Evolutionary conservation across 768 basidiomycete species (phyloP).

Genomic region (Psilocybe subaeruginosa): DNA sequence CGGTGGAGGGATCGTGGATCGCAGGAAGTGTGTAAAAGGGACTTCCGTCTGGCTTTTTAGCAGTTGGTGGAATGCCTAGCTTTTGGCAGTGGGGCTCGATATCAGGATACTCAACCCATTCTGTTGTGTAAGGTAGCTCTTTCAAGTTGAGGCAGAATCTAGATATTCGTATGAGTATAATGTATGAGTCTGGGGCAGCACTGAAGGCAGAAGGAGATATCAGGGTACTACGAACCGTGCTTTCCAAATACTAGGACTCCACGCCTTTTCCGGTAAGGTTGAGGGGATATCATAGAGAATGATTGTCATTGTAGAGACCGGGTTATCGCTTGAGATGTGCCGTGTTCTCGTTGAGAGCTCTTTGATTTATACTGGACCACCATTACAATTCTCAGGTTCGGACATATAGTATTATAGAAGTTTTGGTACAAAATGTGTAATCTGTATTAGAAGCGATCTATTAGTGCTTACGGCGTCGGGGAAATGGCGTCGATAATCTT

Average conservation of each 20-base stretch:
- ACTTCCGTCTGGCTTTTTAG: constrained; percentile 31
- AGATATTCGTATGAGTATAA: background rate
- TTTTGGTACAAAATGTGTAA: too few species aligned
- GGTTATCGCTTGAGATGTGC: too few species aligned
- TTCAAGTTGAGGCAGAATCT: constrained; percentile 27
- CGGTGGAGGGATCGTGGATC: constrained; percentile 40
- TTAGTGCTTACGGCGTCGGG: too few species aligned
- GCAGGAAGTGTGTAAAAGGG: constrained; percentile 43
- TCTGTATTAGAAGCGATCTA: too few species aligned
- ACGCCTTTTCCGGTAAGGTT: constrained; percentile 27
- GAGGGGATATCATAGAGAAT: constrained; percentile 39
- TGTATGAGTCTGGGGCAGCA: background rate
- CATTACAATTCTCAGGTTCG: too few species aligned
- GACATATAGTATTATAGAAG: too few species aligned
- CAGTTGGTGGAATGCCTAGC: constrained; percentile 34
- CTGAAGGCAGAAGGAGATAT: too few species aligned
- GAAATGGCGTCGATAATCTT: too few species aligned
- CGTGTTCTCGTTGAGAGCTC: too few species aligned
- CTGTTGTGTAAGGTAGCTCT: constrained; percentile 41
- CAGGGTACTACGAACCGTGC: constrained; percentile 29
- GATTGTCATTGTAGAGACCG: constrained; percentile 31
- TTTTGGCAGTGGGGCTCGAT: constrained; percentile 34
- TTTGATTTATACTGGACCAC: too few species aligned
- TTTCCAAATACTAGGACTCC: constrained; percentile 42
- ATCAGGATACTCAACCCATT: constrained; percentile 47